Evolutionary conservation across 2,329 filamentous ascomycete genomes (phyloP).

Genomic region (Ambrosiella cleistominuta): DNA sequence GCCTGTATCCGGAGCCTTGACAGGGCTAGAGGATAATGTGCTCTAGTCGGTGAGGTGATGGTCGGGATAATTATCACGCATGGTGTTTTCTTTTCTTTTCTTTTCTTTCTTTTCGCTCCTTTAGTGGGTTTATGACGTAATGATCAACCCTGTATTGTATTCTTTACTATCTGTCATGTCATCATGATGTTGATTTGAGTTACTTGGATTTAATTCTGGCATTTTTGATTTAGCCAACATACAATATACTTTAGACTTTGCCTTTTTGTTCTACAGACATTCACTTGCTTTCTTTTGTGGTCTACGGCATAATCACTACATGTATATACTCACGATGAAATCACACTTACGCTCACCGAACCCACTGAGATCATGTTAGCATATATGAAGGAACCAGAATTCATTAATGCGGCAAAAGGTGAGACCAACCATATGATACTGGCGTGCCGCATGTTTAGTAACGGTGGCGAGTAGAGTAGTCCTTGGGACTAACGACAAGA

Average conservation of each 20-base stretch:
- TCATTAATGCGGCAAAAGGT: conserved; percentile 13
- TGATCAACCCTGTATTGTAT: not conserved
- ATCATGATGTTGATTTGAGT: not conserved
- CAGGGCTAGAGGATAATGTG: conserved; percentile 4
- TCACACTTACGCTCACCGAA: not conserved
- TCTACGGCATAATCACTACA: not conserved
- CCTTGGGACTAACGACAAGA: conserved; percentile 87
- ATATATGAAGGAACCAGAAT: not conserved
- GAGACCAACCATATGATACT: conserved; percentile 17
- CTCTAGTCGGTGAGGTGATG: not conserved
- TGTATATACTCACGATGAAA: not conserved
- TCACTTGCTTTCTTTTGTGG: not conserved
- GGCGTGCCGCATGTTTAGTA: conserved; percentile 17
- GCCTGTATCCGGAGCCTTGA: not conserved
- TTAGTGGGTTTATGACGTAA: not conserved
- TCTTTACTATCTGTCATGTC: not conserved
- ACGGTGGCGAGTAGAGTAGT: conserved; percentile 23
- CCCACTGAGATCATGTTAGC: not conserved
- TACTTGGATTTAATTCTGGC: not conserved
- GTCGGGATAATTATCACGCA: not conserved
- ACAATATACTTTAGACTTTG: conserved; percentile 1
- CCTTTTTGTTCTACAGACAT: not conserved
- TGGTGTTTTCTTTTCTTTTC: too few species aligned
- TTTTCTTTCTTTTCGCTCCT: too few species aligned
- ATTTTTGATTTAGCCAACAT: not conserved